Conservation (phyloP, 441 rosid genomes). For the Populus hybrid region DNA sequence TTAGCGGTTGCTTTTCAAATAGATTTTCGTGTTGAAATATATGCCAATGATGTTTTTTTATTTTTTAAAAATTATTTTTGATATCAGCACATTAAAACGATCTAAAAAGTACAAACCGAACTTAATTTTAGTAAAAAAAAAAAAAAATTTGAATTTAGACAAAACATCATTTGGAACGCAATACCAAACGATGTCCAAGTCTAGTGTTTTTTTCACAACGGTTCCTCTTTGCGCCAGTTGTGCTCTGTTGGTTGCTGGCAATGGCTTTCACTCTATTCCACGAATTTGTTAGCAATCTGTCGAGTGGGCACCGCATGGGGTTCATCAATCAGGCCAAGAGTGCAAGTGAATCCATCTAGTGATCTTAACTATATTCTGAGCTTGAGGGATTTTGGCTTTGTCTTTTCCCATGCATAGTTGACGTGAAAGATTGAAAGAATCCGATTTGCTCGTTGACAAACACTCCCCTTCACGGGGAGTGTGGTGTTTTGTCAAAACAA, state of each 20-base stretch:
- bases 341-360: not conserved
- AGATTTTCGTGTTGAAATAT: no score
- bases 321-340: not conserved
- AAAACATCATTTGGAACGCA: no score
- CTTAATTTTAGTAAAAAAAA: no score
- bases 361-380: not conserved
- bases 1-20: no score
- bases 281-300: not conserved
- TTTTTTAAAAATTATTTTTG: no score
- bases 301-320: not conserved
- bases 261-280: not conserved
- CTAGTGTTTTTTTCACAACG: not conserved
- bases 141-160: no score
- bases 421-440: not conserved
- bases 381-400: not conserved
- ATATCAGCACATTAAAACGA: no score
- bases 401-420: not conserved
- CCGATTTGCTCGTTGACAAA: not conserved
- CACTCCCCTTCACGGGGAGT: not conserved
- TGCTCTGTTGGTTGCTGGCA: not conserved
- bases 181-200: no score
- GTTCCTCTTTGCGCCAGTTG: not conserved
- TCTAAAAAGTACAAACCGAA: no score
- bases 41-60: no score
- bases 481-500: constrained; percentile 1